phyloP scores from a whole-genome alignment of 768 basidiomycete species.

The Chalciporus sphaerocephalus region DNA sequence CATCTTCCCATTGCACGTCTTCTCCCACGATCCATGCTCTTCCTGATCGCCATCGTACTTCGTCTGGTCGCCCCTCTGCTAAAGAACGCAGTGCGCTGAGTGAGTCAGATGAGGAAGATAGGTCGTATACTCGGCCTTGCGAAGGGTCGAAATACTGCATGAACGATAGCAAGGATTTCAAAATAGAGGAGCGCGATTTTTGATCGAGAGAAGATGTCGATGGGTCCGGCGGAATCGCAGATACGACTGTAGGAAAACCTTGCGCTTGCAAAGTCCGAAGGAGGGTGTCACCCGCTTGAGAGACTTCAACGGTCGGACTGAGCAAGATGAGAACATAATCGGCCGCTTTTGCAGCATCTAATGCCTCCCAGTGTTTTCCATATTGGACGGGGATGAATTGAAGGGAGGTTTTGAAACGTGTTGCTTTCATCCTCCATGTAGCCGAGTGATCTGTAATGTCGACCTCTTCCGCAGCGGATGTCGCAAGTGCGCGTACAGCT shows the following conservation, averaged over 20 bases:
- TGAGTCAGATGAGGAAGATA: slow-evolving; percentile 58
- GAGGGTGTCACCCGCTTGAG: slow-evolving; percentile 80
- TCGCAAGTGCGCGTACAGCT: slow-evolving; percentile 54
- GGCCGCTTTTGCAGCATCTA: slow-evolving; percentile 83
- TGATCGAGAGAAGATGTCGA: slow-evolving; percentile 44
- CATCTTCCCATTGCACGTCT: slow-evolving; percentile 57
- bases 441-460: slow-evolving; percentile 9
- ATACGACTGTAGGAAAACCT: slow-evolving; percentile 80
- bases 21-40: slow-evolving; percentile 75
- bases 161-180: slow-evolving; percentile 91
- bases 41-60: slow-evolving; percentile 79
- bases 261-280: slow-evolving; percentile 86
- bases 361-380: slow-evolving; percentile 63
- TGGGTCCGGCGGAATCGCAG: slow-evolving; percentile 59
- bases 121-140: slow-evolving; percentile 72
- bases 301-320: slow-evolving; percentile 79
- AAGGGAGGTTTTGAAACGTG: slow-evolving; percentile 86
- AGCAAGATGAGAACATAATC: slow-evolving; percentile 88
- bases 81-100: slow-evolving; percentile 71
- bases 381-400: slow-evolving; percentile 81
- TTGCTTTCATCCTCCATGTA: slow-evolving; percentile 67
- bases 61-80: slow-evolving; percentile 79
- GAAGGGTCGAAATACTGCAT: slow-evolving; percentile 91
- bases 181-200: slow-evolving; percentile 61
- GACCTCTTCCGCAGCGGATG: slow-evolving; percentile 49